A percentile compares a stretch with the other conserved stretches of the same genome.
Evolutionary conservation across 2,329 filamentous ascomycete species (phyloP).

Genomic region (Lizonia empirigonia): DNA sequence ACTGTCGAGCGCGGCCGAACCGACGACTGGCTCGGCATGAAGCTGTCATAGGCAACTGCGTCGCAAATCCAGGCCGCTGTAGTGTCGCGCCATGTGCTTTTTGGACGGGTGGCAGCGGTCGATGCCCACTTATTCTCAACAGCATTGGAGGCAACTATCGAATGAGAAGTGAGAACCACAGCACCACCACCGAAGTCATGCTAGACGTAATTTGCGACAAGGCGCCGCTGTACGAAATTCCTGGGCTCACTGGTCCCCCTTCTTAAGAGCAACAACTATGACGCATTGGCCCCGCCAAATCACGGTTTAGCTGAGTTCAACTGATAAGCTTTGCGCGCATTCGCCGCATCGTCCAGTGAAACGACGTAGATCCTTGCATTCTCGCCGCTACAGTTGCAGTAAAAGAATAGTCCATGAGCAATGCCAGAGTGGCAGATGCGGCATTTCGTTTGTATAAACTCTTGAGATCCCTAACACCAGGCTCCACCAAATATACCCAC

Average conservation of each 20-base stretch:
- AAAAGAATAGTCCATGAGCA: constrained; percentile 13
- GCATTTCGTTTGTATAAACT: constrained; percentile 30
- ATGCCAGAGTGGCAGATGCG: constrained; percentile 6
- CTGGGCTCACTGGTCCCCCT: constrained; percentile 1
- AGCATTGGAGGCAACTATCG: constrained; percentile 17
- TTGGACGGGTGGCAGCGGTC: constrained; percentile 13
- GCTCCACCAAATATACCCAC: constrained; percentile 23
- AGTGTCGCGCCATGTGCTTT: constrained; percentile 9
- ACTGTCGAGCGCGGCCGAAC: constrained; percentile 36
- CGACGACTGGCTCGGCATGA: constrained; percentile 27
- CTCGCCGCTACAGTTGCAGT: constrained; percentile 20
- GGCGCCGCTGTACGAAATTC: constrained; percentile 13
- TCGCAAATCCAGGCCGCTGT: constrained; percentile 15
- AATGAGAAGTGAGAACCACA: constrained; percentile 30
- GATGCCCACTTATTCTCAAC: constrained; percentile 34
- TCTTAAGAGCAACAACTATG: constrained; percentile 21
- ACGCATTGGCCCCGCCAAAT: constrained; percentile 27
- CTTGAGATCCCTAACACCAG: constrained; percentile 7
- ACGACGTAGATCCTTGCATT: constrained; percentile 21
- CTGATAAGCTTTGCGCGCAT: constrained; percentile 25
- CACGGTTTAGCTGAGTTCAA: constrained; percentile 18
- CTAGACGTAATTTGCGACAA: constrained; percentile 12
- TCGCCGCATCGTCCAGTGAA: constrained; percentile 22
- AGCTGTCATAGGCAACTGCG: constrained; percentile 20
- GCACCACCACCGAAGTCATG: constrained; percentile 27